Conservation (phyloP, 1,139 yeast species). For the Kodamaea suecica region DNA sequence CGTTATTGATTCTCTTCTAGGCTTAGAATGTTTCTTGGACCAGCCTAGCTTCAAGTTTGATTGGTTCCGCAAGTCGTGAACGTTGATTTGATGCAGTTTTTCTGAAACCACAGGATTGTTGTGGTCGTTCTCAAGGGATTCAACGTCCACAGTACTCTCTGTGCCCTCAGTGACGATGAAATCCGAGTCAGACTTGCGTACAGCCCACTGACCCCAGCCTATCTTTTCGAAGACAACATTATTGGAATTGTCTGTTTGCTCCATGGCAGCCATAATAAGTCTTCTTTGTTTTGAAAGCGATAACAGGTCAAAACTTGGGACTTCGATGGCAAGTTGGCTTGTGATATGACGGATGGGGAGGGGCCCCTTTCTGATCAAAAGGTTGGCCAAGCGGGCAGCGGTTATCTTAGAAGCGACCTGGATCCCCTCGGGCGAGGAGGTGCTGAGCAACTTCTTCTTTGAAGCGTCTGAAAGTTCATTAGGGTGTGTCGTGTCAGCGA, state of each 20-base stretch:
- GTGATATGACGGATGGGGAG: constrained; percentile 89
- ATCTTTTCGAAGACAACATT: constrained; percentile 81
- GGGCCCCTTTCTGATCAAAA: constrained; percentile 76
- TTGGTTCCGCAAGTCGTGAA: constrained; percentile 38
- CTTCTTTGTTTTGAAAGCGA: constrained; percentile 88
- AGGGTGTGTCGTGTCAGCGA: too few species aligned
- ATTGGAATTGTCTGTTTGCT: constrained; percentile 55
- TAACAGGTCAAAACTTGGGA: constrained; percentile 74
- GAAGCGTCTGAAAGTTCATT: neutral
- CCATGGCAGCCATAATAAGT: constrained; percentile 85
- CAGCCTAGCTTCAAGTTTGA: constrained; percentile 43
- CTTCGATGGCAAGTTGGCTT: constrained; percentile 68
- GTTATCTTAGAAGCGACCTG: constrained; percentile 88
- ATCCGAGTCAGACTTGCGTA: constrained; percentile 52
- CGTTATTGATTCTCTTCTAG: constrained; percentile 57
- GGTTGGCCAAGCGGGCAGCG: constrained; percentile 68
- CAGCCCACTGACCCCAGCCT: constrained; percentile 99
- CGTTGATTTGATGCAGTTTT: constrained; percentile 20
- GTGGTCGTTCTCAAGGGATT: constrained; percentile 5
- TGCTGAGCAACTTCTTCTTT: constrained; percentile 47
- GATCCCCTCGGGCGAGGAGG: constrained; percentile 84
- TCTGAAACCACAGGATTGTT: too few species aligned
- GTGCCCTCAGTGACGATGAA: constrained; percentile 48
- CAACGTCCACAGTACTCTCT: constrained; percentile 16
- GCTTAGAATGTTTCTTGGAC: constrained; percentile 34